A percentile compares a stretch with the other conserved stretches of the same genome.
These are phyloP conservation scores for Verticillium nubilum DNA, from an alignment of 2,329 filamentous ascomycete species.

Conservation along the genomic window DNA sequence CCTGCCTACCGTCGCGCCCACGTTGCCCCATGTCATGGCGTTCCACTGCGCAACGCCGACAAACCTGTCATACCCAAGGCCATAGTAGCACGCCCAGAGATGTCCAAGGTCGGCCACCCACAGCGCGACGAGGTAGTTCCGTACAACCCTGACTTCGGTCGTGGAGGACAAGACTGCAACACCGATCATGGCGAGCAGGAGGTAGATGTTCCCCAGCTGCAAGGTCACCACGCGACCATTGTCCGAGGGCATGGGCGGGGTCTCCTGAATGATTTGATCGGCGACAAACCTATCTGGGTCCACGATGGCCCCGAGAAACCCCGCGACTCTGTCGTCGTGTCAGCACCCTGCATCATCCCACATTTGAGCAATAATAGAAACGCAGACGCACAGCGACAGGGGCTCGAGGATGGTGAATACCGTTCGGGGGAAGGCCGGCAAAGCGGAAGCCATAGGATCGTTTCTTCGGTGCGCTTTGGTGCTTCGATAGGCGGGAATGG, in stretches of 20 bases:
- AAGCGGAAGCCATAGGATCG: constrained; percentile 50
- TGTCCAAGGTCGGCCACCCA: constrained; percentile 65
- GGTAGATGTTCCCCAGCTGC: constrained; percentile 67
- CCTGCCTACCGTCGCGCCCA: constrained; percentile 54
- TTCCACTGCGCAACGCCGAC: constrained; percentile 56
- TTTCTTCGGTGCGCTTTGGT: background rate
- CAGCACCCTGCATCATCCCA: background rate
- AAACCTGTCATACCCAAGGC: constrained; percentile 50
- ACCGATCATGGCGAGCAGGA: constrained; percentile 59
- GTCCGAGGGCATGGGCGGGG: constrained; percentile 23
- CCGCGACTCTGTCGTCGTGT: constrained; percentile 43
- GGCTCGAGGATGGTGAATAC: constrained; percentile 66
- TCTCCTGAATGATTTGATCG: constrained; percentile 47
- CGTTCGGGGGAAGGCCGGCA: constrained; percentile 59
- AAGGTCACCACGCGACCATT: constrained; percentile 53
- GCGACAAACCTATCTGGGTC: constrained; percentile 57
- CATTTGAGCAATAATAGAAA: background rate
- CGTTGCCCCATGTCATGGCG: constrained; percentile 66
- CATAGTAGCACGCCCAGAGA: constrained; percentile 50
- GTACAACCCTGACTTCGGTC: constrained; percentile 59
- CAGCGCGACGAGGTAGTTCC: constrained; percentile 61
- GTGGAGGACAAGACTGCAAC: constrained; percentile 59
- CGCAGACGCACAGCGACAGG: constrained; percentile 54
- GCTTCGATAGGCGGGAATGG: background rate
- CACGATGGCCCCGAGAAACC: constrained; percentile 50